These are phyloP conservation scores for Globisporangium mamillatum DNA, from an alignment of 352 stramenopile species.

Conservation along the genomic window DNA sequence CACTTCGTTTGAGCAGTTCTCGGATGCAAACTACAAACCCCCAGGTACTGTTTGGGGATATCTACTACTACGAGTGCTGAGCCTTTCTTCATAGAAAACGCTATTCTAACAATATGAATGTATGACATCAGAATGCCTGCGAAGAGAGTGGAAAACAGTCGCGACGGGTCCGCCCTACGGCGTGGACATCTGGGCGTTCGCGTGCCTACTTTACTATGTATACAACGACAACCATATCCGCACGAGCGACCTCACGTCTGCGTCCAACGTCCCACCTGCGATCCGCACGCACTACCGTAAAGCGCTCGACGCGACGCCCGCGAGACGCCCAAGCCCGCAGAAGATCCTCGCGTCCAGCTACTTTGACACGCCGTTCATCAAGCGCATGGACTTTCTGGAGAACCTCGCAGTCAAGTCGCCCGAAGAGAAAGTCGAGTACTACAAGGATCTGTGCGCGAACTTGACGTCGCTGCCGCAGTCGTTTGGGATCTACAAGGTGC, in stretches of 20 bases:
- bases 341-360: conserved; percentile 88
- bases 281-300: conserved; percentile 78
- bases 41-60: conserved; percentile 39
- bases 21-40: conserved; percentile 75
- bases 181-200: conserved; percentile 78
- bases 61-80: neutral
- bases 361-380: conserved; percentile 93
- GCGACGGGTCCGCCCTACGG: conserved; percentile 45
- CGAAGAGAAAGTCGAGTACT: conserved; percentile 93
- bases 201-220: conserved; percentile 72
- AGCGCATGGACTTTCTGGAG: conserved; percentile 92
- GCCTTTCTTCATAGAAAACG: neutral
- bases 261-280: conserved; percentile 63
- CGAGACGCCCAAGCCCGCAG: conserved; percentile 71
- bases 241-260: conserved; percentile 48
- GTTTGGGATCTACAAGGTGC: conserved; percentile 86
- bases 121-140: conserved; percentile 58
- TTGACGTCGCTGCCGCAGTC: conserved; percentile 57
- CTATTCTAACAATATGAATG: conserved; percentile 2
- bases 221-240: conserved; percentile 74
- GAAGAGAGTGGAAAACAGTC: conserved; percentile 74
- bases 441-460: conserved; percentile 89
- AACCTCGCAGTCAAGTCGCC: conserved; percentile 92
- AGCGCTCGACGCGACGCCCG: conserved; percentile 65
- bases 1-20: conserved; percentile 82